Evolutionary conservation across 2,329 filamentous ascomycete species (phyloP), one percentile per base, ranked within the genome.

Genomic region (Trichoderma citrinoviride): DNA sequence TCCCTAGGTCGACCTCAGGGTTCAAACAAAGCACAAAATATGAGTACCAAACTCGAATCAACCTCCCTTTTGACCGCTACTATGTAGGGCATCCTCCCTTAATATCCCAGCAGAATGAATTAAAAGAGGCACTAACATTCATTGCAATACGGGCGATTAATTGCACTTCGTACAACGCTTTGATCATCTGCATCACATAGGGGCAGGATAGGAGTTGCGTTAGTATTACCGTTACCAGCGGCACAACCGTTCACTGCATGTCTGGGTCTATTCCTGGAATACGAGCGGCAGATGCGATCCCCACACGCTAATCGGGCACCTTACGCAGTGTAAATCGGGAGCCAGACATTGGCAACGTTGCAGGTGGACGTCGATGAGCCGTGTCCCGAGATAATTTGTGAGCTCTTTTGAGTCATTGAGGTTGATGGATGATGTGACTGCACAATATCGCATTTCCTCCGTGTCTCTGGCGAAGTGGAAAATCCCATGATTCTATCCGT

Each of bases 261-360:
- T 15, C 33, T 27, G 25, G 21, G 21, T 41, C 37, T 53, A 61
- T 61, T 52, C 58, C 25, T 53, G 37, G 58, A 61, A 61, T 61
- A 61, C 58, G 58, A 61, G 58, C n/a, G 3, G 58, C 37, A 43
- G 58, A 61, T 53, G 40, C 8, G 33, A 40, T 41, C 46, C 46
- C 58, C 58, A 43, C 60, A 54, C 7, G 40, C 25, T 46, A 15
- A 52, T 21, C 58, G 47, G 19, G 37, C 8, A 40, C 19, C n/a
- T 50, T 52, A 19, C 17, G 23, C 47, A 19, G 49, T 52, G 49
- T 52, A 44, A 33, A 25, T 37, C 37, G 17, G n/a, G n/a, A 10
- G 23, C 8, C 10, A 41, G 29, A 25, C 50, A 52, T 37, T 52
- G 25, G 37, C 57, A 53, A 61, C 37, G 47, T 61, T 61, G 21